A percentile compares a stretch with the other conserved stretches of the same genome.
phyloP scores from a whole-genome alignment of 208 protist species.

The Novymonas esmeraldas region DNA sequence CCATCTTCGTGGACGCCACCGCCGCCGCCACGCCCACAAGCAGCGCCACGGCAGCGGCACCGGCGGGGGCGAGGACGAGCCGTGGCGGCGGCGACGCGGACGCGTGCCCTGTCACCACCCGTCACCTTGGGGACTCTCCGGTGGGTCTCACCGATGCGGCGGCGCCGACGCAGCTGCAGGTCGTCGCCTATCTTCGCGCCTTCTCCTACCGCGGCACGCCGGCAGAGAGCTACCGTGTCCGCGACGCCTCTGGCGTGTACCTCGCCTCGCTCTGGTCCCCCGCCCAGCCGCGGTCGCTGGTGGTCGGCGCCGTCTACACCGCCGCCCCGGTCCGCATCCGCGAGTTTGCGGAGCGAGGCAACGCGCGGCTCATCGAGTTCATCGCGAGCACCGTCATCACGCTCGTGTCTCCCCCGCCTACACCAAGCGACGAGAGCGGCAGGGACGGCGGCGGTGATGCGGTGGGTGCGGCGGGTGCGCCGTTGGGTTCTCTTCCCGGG shows the following conservation, averaged over 20 bases:
- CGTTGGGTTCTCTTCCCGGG: constrained; percentile 24
- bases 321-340: constrained; percentile 55
- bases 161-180: constrained; percentile 47
- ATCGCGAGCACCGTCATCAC: constrained; percentile 8
- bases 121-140: constrained; percentile 29
- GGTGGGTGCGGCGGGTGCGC: background rate
- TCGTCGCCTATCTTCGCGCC: constrained; percentile 58
- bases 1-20: constrained; percentile 67
- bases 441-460: background rate
- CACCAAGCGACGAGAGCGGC: background rate
- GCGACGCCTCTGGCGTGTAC: constrained; percentile 71
- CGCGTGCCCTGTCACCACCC: constrained; percentile 13
- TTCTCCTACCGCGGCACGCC: constrained; percentile 62
- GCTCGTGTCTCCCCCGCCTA: constrained; percentile 1
- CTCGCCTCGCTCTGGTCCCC: constrained; percentile 69
- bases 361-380: constrained; percentile 75
- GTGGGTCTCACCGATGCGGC: constrained; percentile 27
- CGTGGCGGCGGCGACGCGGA: background rate
- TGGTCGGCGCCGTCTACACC: constrained; percentile 56
- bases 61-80: background rate
- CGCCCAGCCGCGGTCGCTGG: constrained; percentile 23
- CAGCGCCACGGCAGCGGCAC: background rate
- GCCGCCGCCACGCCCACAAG: constrained; percentile 1
- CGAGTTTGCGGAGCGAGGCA: constrained; percentile 55
- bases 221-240: constrained; percentile 86